Evolutionary conservation across 331 rosid species (phyloP), one percentile per base, ranked within the genome.

Genomic region (Malus hybrid): DNA sequence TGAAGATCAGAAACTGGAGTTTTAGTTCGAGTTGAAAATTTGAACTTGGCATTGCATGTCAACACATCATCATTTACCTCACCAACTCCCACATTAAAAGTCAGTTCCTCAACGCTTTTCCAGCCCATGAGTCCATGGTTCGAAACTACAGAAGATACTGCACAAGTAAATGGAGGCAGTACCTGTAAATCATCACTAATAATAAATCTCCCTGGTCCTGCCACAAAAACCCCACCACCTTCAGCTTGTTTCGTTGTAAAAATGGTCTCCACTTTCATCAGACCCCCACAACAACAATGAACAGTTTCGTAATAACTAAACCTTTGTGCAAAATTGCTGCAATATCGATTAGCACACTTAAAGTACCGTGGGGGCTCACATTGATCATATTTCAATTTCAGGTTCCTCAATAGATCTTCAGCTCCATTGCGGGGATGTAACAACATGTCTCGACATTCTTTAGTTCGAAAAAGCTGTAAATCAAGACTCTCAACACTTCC

Each of bases 131-230:
- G 3, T 53, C 75, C 65, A 56, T 30, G 65, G 52, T 71, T 20
- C 2, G 33, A 4, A 56, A 53, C 33, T n/a, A 71, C 18, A 8
- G 29, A 48, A 4, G 62, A n/a, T 26, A 56, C 39, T 36, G 44
- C 44, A 36, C 1, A 36, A 68, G 26, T 29, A 2, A 42, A 30
- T 39, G 61, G 16, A 22, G 66, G 32, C 19, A 71, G 13, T 18
- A 71, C 75, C 57, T 71, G 75, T 56, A 71, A 71, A 33, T 71
- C 66, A 71, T 71, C 75, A 29, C 20, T 56, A 55, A 71, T 5
- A 18, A 56, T 30, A 52, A 55, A 20, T 12, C 65, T 56, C 16
- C 28, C 4, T 13, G 13, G n/a, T 8, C 33, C 48, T 10, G 20
- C 33, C 14, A 71, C 52, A n/a, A 71, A 71, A 5, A 34, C 66